Percentiles rank a stretch among this genome's conserved stretches.
Conservation (phyloP, 1,139 yeast species). For the Hansenula sp. region DNA sequence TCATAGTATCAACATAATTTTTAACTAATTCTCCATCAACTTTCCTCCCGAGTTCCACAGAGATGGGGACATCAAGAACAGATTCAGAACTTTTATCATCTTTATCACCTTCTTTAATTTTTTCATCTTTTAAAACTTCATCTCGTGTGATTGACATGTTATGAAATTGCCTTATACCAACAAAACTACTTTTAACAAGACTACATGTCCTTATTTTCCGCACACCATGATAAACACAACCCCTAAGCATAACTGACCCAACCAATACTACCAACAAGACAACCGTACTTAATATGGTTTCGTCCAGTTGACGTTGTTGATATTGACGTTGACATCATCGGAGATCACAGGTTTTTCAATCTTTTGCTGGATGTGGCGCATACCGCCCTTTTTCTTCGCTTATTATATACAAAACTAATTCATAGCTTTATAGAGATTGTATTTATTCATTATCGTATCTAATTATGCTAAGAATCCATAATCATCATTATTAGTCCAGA, state of each 20-base stretch:
- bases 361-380: too few relatives aligned
- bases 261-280: too few relatives aligned
- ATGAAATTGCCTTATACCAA: background rate
- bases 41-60: background rate
- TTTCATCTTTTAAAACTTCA: background rate
- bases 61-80: background rate
- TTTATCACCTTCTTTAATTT: background rate
- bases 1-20: slow-evolving; percentile 27
- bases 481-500: slow-evolving; percentile 39
- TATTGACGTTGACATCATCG: too few relatives aligned
- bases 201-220: background rate
- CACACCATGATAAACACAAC: too few relatives aligned
- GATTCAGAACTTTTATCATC: background rate
- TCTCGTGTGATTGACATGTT: background rate
- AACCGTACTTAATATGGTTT: too few relatives aligned
- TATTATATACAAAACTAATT: background rate
- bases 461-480: slow-evolving; percentile 36
- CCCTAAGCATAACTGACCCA: too few relatives aligned
- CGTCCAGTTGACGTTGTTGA: too few relatives aligned
- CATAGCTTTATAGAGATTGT: background rate
- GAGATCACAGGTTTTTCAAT: too few relatives aligned
- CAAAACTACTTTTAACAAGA: background rate
- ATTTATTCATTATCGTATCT: background rate
- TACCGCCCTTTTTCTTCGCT: background rate
- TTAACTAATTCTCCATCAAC: slow-evolving; percentile 12